phyloP scores from a whole-genome alignment of 768 basidiomycete genomes.

The Tulasnella sp. region DNA sequence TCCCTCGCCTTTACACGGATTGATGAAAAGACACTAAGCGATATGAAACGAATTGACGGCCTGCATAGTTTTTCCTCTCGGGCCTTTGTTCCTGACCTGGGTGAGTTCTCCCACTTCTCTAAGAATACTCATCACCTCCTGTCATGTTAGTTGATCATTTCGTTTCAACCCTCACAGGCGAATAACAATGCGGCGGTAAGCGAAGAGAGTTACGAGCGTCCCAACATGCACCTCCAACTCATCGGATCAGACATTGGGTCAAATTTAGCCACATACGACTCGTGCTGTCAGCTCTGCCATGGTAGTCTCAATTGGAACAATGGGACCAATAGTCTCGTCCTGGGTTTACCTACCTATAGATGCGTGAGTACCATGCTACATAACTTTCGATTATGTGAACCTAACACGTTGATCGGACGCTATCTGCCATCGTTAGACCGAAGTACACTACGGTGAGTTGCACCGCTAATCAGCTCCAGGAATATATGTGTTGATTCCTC shows the following conservation, averaged over 20 bases:
- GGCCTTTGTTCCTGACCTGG: conserved; percentile 12
- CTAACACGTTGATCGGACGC: no score
- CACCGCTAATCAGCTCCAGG: background rate
- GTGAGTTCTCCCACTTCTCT: background rate
- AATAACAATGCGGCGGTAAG: conserved; percentile 13
- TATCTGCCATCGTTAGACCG: background rate
- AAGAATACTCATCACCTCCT: background rate
- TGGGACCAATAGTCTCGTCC: conserved; percentile 10
- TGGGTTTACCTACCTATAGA: conserved; percentile 13
- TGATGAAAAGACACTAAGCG: background rate
- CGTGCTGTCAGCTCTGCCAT: conserved; percentile 15
- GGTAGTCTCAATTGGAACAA: conserved; percentile 10
- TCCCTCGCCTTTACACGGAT: background rate
- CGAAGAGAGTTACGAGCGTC: no score
- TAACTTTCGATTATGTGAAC: no score
- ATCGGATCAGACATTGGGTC: background rate
- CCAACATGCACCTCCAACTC: no score
- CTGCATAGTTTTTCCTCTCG: conserved; percentile 5
- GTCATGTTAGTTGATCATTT: background rate
- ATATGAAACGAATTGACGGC: background rate
- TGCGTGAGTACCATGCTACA: background rate
- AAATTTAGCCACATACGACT: conserved; percentile 8
- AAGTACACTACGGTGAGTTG: conserved; percentile 6
- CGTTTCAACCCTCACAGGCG: background rate
- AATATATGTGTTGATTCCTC: no score